Evolutionary conservation across 768 basidiomycete species (phyloP), one percentile per base, ranked within the genome.

Genomic region (Russula sp.): DNA sequence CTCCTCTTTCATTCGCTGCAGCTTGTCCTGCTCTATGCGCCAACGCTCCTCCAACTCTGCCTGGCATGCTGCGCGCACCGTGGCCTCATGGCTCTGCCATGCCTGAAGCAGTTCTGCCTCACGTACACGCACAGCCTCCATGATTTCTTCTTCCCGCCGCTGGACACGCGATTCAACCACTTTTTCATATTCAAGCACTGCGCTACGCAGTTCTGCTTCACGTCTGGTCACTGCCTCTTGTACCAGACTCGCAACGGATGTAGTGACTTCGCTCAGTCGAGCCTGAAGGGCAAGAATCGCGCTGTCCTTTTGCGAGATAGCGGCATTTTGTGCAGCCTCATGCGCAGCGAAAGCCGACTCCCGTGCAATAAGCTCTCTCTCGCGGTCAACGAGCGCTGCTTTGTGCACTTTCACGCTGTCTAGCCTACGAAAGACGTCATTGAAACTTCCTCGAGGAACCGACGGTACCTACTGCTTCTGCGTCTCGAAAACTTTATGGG

Each of bases 401-500:
- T 84, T 85, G 74, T 90, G 88, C 0, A 73, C 69, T 74, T 89
- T 91, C 32, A 91, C 85, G 1, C 79, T 78, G 30, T 78, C 76
- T 18, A 91, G 76, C 80, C 90, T 92, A 61, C 16, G 32, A 40
- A 34, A 48, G 30, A 49, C 30, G 28, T 42, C 42, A 20, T 52
- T 52, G 60, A 32, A 46, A 42, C 11, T 26, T 36, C 40, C 18
- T 8, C 9, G 14, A 14, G 10, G 20, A 24, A 38, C 24, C 22
- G 28, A n/a, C 20, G 32, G 59, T n/a, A 59, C 83, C 32, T 64
- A 90, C 91, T 91, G 85, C 69, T 89, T 92, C 69, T 91, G 87
- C 0, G 89, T 84, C 70, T 92, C 90, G 10, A 83, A 74, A 20
- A 92, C 84, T 70, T 89, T 89, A 70, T 81, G 81, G 0, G 86